Evolutionary conservation across 345 rosid species (phyloP), one percentile per base, ranked within the genome.

Genomic region (Sapria himalayana): DNA sequence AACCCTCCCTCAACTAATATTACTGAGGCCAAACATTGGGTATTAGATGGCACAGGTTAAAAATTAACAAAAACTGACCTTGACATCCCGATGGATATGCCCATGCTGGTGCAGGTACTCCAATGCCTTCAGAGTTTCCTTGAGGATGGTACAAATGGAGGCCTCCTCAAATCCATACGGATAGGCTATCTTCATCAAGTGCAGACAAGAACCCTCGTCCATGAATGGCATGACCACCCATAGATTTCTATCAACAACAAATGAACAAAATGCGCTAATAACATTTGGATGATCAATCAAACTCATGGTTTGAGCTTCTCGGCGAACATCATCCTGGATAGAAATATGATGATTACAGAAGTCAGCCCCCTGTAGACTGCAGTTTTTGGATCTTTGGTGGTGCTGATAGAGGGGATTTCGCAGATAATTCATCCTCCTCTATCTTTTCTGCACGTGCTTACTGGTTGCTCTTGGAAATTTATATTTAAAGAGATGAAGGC

Each of bases 141-240:
- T 91, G 14, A 91, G 60, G 33, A 91, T 63, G 54, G 78, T 71
- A 58, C 78, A 62, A 46, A 91, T 91, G 41, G 93, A 92, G n/a
- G 85, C 46, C 66, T 91, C 99, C 52, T 84, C 99, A 41, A 91
- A 84, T 33, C 99, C 99, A 42, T 77, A 86, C 0, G 71, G 70
- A 56, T 80, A 73, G 10, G 93, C 89, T 60, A 80, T 70, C 78
- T 77, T 80, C 89, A 91, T 84, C 33, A 91, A 85, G 61, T 91
- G 96, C 61, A 84, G 63, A 60, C 99, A 91, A 3, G 99, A 91
- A 33, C 99, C 99, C 48, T 91, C 93, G 5, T 74, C 92, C 99
- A 91, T 91, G 62, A 70, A 91, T n/a, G 95, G 92, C 96, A 91
- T 91, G 60, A 84, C 70, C 13, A 91, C 99, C 99, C 96, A 91